Base-by-base conservation (phyloP, 2,329 filamentous ascomycete species). In the Sporothrix protearum region DNA sequence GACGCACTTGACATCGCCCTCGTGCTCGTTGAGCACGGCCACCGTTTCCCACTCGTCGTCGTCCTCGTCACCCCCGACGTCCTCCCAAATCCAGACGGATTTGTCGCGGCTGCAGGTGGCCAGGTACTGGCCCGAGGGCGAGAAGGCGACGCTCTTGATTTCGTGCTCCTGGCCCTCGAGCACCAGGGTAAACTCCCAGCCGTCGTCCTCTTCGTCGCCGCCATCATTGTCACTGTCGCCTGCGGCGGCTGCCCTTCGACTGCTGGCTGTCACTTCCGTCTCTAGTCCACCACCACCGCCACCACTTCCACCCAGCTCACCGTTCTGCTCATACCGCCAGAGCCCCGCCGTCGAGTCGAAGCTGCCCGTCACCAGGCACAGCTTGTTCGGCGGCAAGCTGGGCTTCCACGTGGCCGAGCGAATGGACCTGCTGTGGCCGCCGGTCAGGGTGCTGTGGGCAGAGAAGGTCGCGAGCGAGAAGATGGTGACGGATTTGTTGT, bases 51-150 rank as follows among this genome's bases (percentile, higher is more conserved):
- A 98, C 79, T 98, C 96, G 79, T 97, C 95, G 71, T 97, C 94
- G 19, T 91, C 92, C 75, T 92, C 91, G 71, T 83, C 82, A 9
- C 82, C 82, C 51, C 88, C 87, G 70, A 97, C 87, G 79, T 98
- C 96, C 81, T 99, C 96, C 96, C 96, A 99, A 76, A 99, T 93
- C 96, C 96, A 99, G 22, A 98, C 93, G 19, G 89, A 92, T 83
- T 98, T 98, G 80, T 99, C 96, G 66, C 96, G 87, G 69, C 89
- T 92, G 81, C 94, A 97, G 0, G 94, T 97, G 6, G 96, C 96
- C 4, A 99, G 86, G 76, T 93, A 90, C 73, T 91, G 88, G 0
- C 92, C 92, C 0, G 88, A 88, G 0, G 92, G 89, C 22, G 87
- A 89, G 82, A 94, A 96, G 1, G 88, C 85, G 74, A 95, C 88